Conservation (phyloP, 805 yeast genomes). For the Blastobotrys parvus region DNA sequence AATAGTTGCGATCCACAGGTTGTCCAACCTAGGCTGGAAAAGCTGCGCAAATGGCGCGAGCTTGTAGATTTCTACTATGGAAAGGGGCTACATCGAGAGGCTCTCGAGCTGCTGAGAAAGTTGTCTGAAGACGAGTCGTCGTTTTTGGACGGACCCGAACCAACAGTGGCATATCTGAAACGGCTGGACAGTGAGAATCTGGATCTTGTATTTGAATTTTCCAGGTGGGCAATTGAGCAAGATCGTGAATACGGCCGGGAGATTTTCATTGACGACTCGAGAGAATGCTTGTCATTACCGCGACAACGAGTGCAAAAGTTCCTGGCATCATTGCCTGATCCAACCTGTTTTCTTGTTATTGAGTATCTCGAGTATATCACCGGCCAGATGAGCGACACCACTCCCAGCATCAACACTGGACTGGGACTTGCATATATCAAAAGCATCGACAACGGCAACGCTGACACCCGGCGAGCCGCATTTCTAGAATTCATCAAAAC, state of each 20-base stretch:
- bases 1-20: conserved; percentile 63
- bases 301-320: conserved; percentile 45
- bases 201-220: conserved; percentile 48
- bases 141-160: conserved; percentile 13
- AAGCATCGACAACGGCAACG: conserved; percentile 17
- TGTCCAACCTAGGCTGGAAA: conserved; percentile 45
- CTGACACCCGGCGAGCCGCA: conserved; percentile 20
- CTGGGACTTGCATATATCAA: conserved; percentile 40
- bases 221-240: conserved; percentile 41
- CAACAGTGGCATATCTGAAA: conserved; percentile 17
- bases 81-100: conserved; percentile 53
- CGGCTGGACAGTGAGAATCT: conserved; percentile 30
- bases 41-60: conserved; percentile 49
- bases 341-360: conserved; percentile 25
- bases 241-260: conserved; percentile 33
- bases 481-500: conserved; percentile 30
- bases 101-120: conserved; percentile 50
- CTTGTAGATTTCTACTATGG: conserved; percentile 69
- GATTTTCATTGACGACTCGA: conserved; percentile 61
- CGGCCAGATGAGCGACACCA: conserved; percentile 31
- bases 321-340: conserved; percentile 28
- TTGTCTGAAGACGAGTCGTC: conserved; percentile 21
- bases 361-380: conserved; percentile 48
- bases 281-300: conserved; percentile 47
- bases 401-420: conserved; percentile 34